Evolutionary conservation across 2,329 filamentous ascomycete genomes (phyloP).

Genomic region (Arthrobotrys pseudoclavata): DNA sequence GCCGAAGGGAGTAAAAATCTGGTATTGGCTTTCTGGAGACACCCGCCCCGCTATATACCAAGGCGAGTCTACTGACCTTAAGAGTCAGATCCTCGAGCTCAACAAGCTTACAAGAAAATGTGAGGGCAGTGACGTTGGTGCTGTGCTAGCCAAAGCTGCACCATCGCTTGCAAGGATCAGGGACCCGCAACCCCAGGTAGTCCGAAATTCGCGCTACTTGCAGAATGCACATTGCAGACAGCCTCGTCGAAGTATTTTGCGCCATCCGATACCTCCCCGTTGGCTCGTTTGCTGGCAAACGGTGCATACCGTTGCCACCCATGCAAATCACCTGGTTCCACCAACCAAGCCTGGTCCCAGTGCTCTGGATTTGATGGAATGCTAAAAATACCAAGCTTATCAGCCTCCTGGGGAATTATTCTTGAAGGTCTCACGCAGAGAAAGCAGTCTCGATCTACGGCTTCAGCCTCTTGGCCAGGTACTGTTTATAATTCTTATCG

Average conservation of each 20-base stretch:
- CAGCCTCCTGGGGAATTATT: constrained; percentile 49
- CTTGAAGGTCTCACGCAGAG: neutral
- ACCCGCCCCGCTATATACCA: constrained; percentile 53
- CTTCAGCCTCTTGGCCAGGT: constrained; percentile 34
- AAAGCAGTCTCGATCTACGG: constrained; percentile 44
- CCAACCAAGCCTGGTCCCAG: constrained; percentile 27
- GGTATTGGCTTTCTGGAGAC: constrained; percentile 24
- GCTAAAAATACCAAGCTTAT: constrained; percentile 59
- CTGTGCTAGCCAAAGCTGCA: constrained; percentile 57
- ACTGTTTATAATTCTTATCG: constrained; percentile 33
- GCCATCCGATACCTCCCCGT: constrained; percentile 37
- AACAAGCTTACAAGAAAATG: constrained; percentile 25
- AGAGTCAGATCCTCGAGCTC: constrained; percentile 55
- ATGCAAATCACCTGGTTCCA: constrained; percentile 58
- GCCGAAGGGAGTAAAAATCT: neutral
- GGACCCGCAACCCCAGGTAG: constrained; percentile 36
- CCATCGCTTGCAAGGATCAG: constrained; percentile 46
- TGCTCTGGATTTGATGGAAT: constrained; percentile 39
- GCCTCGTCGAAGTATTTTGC: constrained; percentile 42
- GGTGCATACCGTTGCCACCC: constrained; percentile 44
- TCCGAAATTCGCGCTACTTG: constrained; percentile 54
- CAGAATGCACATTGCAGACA: constrained; percentile 36
- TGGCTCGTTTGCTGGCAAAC: constrained; percentile 54
- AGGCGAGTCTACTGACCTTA: constrained; percentile 49
- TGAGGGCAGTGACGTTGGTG: constrained; percentile 56